phyloP scores from a whole-genome alignment of 1,139 yeast species.

The Debaryomyces subglobosus region DNA sequence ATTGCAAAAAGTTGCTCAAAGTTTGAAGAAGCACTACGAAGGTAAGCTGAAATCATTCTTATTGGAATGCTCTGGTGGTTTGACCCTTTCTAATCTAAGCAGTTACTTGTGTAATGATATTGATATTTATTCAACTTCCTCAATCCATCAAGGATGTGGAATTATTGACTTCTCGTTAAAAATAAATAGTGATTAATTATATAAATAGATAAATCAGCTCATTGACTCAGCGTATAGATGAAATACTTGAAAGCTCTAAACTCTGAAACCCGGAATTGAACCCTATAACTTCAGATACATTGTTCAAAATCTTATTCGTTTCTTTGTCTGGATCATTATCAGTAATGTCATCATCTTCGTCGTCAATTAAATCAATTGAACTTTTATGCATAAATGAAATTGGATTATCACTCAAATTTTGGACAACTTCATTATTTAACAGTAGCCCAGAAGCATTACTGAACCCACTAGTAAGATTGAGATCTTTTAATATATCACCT shows the following conservation, averaged over 20 bases:
- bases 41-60: conserved; percentile 56
- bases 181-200: conserved; percentile 43
- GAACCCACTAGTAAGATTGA: conserved; percentile 32
- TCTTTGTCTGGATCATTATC: conserved; percentile 18
- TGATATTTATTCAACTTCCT: conserved; percentile 88
- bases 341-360: conserved; percentile 10
- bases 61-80: conserved; percentile 92
- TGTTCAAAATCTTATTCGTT: conserved; percentile 32
- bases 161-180: conserved; percentile 85
- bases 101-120: conserved; percentile 74
- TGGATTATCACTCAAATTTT: conserved; percentile 6
- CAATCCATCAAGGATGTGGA: conserved; percentile 89
- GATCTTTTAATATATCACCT: conserved; percentile 32
- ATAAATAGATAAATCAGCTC: conserved; percentile 5
- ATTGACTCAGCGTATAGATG: conserved; percentile 37
- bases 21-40: conserved; percentile 59
- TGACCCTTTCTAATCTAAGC: conserved; percentile 68
- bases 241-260: conserved; percentile 38
- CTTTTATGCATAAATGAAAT: not conserved
- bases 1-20: conserved; percentile 65
- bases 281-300: conserved; percentile 46
- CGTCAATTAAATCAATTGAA: conserved; percentile 2
- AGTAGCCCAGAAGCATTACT: conserved; percentile 31
- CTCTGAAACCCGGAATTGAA: conserved; percentile 49
- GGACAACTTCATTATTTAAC: conserved; percentile 25